Evolutionary conservation across 2,329 filamentous ascomycete species (phyloP).

Genomic region (Aspergillus viridinutans): DNA sequence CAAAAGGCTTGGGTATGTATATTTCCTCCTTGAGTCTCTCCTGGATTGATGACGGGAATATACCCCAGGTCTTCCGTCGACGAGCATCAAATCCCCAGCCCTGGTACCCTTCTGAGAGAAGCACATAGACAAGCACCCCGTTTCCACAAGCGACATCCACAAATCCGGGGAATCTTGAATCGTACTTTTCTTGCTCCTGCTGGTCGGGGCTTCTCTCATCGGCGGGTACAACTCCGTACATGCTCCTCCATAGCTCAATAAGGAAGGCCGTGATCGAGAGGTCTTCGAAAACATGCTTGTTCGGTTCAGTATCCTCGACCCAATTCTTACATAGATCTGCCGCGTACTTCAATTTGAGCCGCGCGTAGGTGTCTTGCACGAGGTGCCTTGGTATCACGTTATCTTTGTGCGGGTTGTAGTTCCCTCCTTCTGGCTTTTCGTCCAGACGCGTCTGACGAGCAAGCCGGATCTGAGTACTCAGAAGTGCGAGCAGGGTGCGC

Average conservation of each 20-base stretch:
- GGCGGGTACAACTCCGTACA: slow-evolving; percentile 56
- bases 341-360: slow-evolving; percentile 76
- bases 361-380: slow-evolving; percentile 77
- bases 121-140: slow-evolving; percentile 79
- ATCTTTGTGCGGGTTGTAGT: slow-evolving; percentile 78
- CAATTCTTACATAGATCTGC: slow-evolving; percentile 66
- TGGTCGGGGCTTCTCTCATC: slow-evolving; percentile 12
- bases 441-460: slow-evolving; percentile 21
- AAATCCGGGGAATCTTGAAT: slow-evolving; percentile 70
- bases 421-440: slow-evolving; percentile 48
- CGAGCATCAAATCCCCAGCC: slow-evolving; percentile 93
- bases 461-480: slow-evolving; percentile 36
- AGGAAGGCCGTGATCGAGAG: slow-evolving; percentile 86
- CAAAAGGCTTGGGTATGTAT: slow-evolving; percentile 54
- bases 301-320: slow-evolving; percentile 81
- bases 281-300: slow-evolving; percentile 94
- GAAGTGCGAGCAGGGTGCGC: slow-evolving; percentile 34
- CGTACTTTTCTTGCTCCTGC: slow-evolving; percentile 16
- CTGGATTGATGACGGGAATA: slow-evolving; percentile 55
- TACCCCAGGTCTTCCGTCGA: slow-evolving; percentile 76
- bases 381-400: slow-evolving; percentile 68
- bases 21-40: slow-evolving; percentile 55
- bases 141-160: slow-evolving; percentile 97
- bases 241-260: slow-evolving; percentile 82
- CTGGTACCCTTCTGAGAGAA: slow-evolving; percentile 72